Evolutionary conservation across 805 yeast species (phyloP).

Genomic region (Saccharomycopsis selenospora): DNA sequence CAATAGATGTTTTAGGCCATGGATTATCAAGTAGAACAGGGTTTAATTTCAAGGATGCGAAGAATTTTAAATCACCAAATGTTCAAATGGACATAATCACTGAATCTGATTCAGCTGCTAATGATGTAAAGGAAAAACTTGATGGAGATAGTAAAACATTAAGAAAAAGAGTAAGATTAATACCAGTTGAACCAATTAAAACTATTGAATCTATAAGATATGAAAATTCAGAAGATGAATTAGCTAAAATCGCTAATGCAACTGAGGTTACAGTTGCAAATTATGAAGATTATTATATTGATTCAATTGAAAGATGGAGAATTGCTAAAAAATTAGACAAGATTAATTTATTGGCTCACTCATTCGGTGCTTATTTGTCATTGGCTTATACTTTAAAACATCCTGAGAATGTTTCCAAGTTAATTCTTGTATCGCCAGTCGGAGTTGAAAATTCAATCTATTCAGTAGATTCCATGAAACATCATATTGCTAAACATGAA

Average conservation of each 20-base stretch:
- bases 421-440: conserved; percentile 65
- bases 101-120: not conserved
- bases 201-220: conserved; percentile 22
- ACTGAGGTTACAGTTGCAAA: conserved; percentile 35
- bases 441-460: conserved; percentile 68
- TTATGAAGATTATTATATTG: conserved; percentile 50
- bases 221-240: conserved; percentile 18
- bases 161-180: conserved; percentile 2
- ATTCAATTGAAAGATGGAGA: conserved; percentile 64
- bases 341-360: conserved; percentile 66
- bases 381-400: conserved; percentile 53
- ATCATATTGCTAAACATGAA: conserved; percentile 27
- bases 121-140: no score
- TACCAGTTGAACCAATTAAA: conserved; percentile 20
- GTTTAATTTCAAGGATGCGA: conserved; percentile 28
- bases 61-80: conserved; percentile 36
- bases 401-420: conserved; percentile 45
- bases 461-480: conserved; percentile 38
- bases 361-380: conserved; percentile 72
- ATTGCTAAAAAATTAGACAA: conserved; percentile 37
- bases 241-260: conserved; percentile 29
- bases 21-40: conserved; percentile 42
- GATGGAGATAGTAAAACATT: conserved; percentile 12
- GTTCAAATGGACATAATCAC: conserved; percentile 22
- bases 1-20: conserved; percentile 65